Base-by-base conservation (phyloP, 1,284 basidiomycete genomes). In the Sparassis latifolia region DNA sequence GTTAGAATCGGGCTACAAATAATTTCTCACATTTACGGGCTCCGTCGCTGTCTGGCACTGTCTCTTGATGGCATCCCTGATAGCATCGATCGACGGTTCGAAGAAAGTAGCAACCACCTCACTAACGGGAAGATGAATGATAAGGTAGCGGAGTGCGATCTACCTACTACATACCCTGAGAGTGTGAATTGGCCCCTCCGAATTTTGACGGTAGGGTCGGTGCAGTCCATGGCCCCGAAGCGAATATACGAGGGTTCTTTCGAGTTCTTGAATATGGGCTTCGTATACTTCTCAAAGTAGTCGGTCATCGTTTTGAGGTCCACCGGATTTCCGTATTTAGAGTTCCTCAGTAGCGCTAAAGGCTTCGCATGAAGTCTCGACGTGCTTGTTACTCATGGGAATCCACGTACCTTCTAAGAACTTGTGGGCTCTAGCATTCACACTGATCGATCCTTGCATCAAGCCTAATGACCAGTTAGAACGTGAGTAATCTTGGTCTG, bases 241-340 rank as follows among this genome's bases (percentile, higher is more conserved):
- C 65, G 68, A 43, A 76, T 68, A 50, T 66, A 74, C 4, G 66
- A 67, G n/a, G 66, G 55, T 9, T 72, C 68, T 2, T 52, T 41
- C 3, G 61, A 48, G 48, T 67, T 62, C n/a, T 57, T 67, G 58
- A 76, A 76, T 4, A 66, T 62, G 1, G 68, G 62, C 45, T 74
- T 76, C 2, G 74, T 68, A 2, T 64, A 62, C 47, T 65, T 66
- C 50, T 75, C 73, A 49, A 77, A 76, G 33, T 59, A 53, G 7
- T 57, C 52, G 5, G 67, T 59, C 63, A 75, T 75, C 20, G 65
- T 54, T 33, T 56, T 50, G 12, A 75, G 48, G 30, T 69, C 66
- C 4, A 66, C 62, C 1, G 58, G 55, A 10, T 63, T 62, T 1
- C 65, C 61, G 41, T 64, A 75, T 38, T 59, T 59, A 2, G 73